These are phyloP conservation scores for Saccharomyces paradoxus DNA, from an alignment of 805 yeast genomes.

Conservation along the genomic window DNA sequence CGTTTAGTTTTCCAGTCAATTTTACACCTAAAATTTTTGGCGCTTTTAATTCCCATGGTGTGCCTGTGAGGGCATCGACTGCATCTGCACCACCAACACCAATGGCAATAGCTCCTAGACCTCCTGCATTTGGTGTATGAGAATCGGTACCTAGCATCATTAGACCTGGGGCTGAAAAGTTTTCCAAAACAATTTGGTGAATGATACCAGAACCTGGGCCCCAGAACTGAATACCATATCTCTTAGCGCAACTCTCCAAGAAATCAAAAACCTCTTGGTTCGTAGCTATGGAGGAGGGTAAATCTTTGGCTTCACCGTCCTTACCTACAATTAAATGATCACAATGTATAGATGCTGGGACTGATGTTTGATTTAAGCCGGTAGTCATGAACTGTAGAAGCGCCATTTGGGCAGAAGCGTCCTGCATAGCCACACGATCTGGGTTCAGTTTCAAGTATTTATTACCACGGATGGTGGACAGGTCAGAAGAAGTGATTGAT, in stretches of 20 bases:
- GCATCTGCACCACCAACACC: conserved; percentile 99
- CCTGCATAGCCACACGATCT: conserved; percentile 98
- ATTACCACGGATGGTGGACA: conserved; percentile 65
- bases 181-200: conserved; percentile 93
- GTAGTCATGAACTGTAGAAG: conserved; percentile 93
- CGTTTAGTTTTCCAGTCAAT: conserved; percentile 82
- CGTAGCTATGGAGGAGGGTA: conserved; percentile 75
- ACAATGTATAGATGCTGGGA: conserved; percentile 95
- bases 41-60: conserved; percentile 97
- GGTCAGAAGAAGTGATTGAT: conserved; percentile 40
- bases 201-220: conserved; percentile 98
- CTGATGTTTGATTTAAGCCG: conserved; percentile 83
- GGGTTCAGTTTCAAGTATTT: conserved; percentile 89
- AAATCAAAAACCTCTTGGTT: conserved; percentile 94
- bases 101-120: conserved; percentile 93
- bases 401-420: conserved; percentile 98
- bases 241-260: conserved; percentile 80
- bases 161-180: conserved; percentile 96
- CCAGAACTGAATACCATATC: conserved; percentile 97
- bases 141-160: conserved; percentile 95
- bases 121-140: conserved; percentile 98
- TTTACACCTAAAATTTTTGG: conserved; percentile 94
- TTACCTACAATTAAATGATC: conserved; percentile 97
- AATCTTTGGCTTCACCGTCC: conserved; percentile 79
- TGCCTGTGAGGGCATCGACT: conserved; percentile 89